Evolutionary conservation across 768 basidiomycete genomes (phyloP).

Genomic region (Suillus fuscotomentosus): DNA sequence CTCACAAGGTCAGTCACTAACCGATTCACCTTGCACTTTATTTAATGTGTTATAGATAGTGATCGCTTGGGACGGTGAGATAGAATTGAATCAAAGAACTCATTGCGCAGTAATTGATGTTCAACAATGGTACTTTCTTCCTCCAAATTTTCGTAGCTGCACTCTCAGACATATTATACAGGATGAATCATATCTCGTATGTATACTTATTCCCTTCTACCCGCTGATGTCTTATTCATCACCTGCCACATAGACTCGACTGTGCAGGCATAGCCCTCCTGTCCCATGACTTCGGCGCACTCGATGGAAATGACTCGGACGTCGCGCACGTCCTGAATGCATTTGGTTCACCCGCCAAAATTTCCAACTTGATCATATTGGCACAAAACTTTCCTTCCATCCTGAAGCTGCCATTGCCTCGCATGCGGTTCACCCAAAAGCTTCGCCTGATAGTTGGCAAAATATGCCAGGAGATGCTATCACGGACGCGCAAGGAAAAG

Average conservation of each 20-base stretch:
- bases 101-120: neutral
- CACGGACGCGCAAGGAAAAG: constrained; percentile 31
- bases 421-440: constrained; percentile 19
- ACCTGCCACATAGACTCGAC: constrained; percentile 33
- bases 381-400: constrained; percentile 29
- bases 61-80: neutral
- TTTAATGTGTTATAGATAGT: neutral
- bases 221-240: neutral
- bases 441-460: constrained; percentile 31
- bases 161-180: neutral
- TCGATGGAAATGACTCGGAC: constrained; percentile 32
- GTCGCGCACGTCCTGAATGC: constrained; percentile 28
- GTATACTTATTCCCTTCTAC: neutral
- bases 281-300: constrained; percentile 42
- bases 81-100: neutral
- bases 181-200: neutral
- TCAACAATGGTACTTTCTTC: neutral
- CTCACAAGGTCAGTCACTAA: constrained; percentile 41
- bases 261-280: constrained; percentile 45
- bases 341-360: constrained; percentile 16
- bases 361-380: constrained; percentile 16
- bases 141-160: neutral
- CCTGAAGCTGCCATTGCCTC: constrained; percentile 29
- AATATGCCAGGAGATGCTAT: constrained; percentile 35
- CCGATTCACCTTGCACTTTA: no score